These are phyloP conservation scores for Ophiostoma perfectum DNA, from an alignment of 2,329 filamentous ascomycete species.

Conservation along the genomic window DNA sequence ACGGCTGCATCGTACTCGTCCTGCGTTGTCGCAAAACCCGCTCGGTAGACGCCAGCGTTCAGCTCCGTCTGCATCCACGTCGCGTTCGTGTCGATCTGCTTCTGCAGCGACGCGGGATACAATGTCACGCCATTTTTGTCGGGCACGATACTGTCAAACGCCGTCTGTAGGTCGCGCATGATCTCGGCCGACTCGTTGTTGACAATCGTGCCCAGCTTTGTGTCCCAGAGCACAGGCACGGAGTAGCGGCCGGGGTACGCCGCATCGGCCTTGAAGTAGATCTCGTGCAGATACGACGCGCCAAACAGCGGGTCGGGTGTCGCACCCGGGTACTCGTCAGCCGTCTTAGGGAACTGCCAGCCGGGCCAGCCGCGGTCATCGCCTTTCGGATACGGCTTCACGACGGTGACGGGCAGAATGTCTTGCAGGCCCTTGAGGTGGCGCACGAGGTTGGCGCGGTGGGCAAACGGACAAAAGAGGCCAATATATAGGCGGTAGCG, in stretches of 20 bases:
- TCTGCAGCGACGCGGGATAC: slow-evolving; percentile 46
- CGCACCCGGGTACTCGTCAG: slow-evolving; percentile 52
- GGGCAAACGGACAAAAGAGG: slow-evolving; percentile 61
- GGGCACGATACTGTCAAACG: slow-evolving; percentile 46
- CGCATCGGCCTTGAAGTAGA: slow-evolving; percentile 58
- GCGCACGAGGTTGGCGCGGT: slow-evolving; percentile 53
- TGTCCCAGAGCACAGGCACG: slow-evolving; percentile 60
- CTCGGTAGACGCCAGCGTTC: slow-evolving; percentile 57
- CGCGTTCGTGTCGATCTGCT: slow-evolving; percentile 47
- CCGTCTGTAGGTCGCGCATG: slow-evolving; percentile 51
- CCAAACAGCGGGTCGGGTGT: slow-evolving; percentile 56
- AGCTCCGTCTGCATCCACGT: slow-evolving; percentile 52
- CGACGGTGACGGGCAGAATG: slow-evolving; percentile 51
- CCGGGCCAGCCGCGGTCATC: slow-evolving; percentile 58
- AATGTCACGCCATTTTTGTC: slow-evolving; percentile 40
- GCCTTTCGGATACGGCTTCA: slow-evolving; percentile 62
- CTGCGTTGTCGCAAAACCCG: slow-evolving; percentile 54
- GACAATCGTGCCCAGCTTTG: slow-evolving; percentile 49
- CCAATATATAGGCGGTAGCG: slow-evolving; percentile 38
- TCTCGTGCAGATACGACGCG: slow-evolving; percentile 53
- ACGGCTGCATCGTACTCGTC: slow-evolving; percentile 51
- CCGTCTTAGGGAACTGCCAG: slow-evolving; percentile 52
- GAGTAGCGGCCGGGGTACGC: slow-evolving; percentile 57
- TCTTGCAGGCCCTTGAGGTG: slow-evolving; percentile 53
- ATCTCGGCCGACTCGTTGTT: slow-evolving; percentile 58